Evolutionary conservation across 1,284 basidiomycete species (phyloP).

Genomic region (Cryptococcus sp.): DNA sequence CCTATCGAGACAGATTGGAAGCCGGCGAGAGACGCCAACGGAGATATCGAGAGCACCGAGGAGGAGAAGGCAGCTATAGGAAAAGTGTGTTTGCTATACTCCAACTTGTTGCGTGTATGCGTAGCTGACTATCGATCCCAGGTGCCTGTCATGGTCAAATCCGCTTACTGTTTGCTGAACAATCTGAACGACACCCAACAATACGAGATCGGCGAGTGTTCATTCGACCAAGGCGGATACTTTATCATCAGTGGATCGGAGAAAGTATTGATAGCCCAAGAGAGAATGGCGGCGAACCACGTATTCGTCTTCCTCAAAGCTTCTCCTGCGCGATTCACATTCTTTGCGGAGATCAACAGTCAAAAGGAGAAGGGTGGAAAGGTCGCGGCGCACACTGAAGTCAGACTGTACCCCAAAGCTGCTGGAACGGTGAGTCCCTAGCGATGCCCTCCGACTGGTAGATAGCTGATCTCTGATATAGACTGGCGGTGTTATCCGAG

Average conservation of each 20-base stretch:
- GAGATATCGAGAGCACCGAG: conserved; percentile 65
- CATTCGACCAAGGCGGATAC: conserved; percentile 95
- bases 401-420: conserved; percentile 91
- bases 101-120: not conserved
- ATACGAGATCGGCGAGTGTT: conserved; percentile 93
- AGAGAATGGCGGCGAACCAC: conserved; percentile 99
- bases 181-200: conserved; percentile 76
- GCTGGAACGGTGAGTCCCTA: conserved; percentile 26
- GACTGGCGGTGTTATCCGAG: conserved; percentile 93
- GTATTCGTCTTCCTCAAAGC: conserved; percentile 99
- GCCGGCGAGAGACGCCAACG: conserved; percentile 61
- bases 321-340: conserved; percentile 86
- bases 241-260: conserved; percentile 99
- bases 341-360: conserved; percentile 95
- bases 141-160: conserved; percentile 98
- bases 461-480: conserved; percentile 40
- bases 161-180: conserved; percentile 90
- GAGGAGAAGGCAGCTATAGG: conserved; percentile 92
- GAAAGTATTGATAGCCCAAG: conserved; percentile 98
- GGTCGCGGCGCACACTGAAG: conserved; percentile 96
- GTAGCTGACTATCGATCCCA: conserved; percentile 45
- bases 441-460: not conserved
- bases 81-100: conserved; percentile 64
- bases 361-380: conserved; percentile 98
- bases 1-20: conserved; percentile 80